Base-by-base conservation (phyloP, 176 grass and related monocot species). In the Aegilops speltoides region DNA sequence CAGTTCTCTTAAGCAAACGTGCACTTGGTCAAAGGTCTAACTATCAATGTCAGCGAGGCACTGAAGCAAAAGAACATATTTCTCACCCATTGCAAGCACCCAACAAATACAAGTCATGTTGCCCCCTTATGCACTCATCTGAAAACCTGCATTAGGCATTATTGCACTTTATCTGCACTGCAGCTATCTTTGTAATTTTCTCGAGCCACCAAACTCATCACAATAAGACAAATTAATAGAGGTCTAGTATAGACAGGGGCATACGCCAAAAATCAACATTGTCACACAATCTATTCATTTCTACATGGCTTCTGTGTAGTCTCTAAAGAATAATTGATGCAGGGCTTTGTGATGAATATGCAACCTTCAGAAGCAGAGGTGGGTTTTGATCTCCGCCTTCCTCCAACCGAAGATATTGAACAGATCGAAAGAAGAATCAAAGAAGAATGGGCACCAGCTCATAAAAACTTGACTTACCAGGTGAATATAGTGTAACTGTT, bases 261-360 rank as follows among this genome's bases (percentile, higher is more conserved):
- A 82, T 77, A 52, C 11, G 36, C 28, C 16, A 22, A 59, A 73
- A 79, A 43, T 73, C 19, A 63, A 72, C 64, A 79, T 57, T 65
- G 22, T 1, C 3, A 8, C 16, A 8, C 25, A 16, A 59, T 87
- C 12, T 78, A 41, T 83, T 31, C 19, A 22, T 68, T 81, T 68
- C 9, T 16, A 48, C 36, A 10, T 34, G 20, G 10, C 79, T 40
- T 68, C 45, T 70, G 5, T 17, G 4, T 56, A 48, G 26, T 83
- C 10, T 73, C 40, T 94, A 82, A 86, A 41, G 67, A 12, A 3
- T 89, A 77, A 75, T 68, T 13, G 32, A 40, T 95, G 68, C 79
- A 96, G 97, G 97, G 93, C 73, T 98, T 96, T 88, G 88, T 96
- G 73, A 98, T 98, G 92, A 98, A 98, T 82, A 84, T 98, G 97